These are phyloP conservation scores for Hsuehochloa calcarea DNA, from an alignment of 176 grass and related monocot genomes.

Conservation along the genomic window DNA sequence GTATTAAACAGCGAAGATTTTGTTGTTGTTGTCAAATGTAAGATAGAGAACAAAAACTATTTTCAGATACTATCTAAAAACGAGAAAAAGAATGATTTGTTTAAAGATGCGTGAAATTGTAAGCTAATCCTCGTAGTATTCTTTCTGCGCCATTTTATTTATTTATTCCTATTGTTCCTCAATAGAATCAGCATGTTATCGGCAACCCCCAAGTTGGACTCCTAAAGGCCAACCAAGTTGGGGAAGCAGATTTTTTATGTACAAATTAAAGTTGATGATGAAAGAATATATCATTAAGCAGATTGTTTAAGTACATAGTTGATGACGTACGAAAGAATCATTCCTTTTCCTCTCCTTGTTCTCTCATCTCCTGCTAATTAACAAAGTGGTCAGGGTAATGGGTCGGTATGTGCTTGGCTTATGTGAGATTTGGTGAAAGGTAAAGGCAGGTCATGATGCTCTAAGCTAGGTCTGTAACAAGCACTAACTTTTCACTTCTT, in stretches of 20 bases:
- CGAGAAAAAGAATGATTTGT: too few relatives aligned
- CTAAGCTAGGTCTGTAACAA: slow-evolving; percentile 3
- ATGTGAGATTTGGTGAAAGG: neutral
- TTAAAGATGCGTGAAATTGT: too few relatives aligned
- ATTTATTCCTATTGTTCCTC: neutral
- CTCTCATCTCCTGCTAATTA: neutral
- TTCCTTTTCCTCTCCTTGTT: neutral
- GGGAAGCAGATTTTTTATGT: neutral
- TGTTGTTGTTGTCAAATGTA: too few relatives aligned
- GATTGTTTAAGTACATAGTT: neutral
- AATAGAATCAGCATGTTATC: neutral
- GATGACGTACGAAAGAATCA: slow-evolving; percentile 19
- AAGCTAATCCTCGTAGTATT: too few relatives aligned
- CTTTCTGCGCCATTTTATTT: too few relatives aligned
- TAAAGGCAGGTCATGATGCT: neutral
- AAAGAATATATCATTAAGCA: too few relatives aligned
- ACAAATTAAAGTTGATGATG: too few relatives aligned
- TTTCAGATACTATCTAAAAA: too few relatives aligned
- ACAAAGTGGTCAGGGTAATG: neutral
- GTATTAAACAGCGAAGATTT: too few relatives aligned
- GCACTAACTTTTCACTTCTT: slow-evolving; percentile 24
- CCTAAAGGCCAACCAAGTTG: slow-evolving; percentile 1
- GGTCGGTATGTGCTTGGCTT: slow-evolving; percentile 2
- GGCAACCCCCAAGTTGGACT: slow-evolving; percentile 8
- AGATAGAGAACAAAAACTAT: too few relatives aligned